Conservation (phyloP, 1,139 yeast species). For the Geotrichum citri-aurantii region DNA sequence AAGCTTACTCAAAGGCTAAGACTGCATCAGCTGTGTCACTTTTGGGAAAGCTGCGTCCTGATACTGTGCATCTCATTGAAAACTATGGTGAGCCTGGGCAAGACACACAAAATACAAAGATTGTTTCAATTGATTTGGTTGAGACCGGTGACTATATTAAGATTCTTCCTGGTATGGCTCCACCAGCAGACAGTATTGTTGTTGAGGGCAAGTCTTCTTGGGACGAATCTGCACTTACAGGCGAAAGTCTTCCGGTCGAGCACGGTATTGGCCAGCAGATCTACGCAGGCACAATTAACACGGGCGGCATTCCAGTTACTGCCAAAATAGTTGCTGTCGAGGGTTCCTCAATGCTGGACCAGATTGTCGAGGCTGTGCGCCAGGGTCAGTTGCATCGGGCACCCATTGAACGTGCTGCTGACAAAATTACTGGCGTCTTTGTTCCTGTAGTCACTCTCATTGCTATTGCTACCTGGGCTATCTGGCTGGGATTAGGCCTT, state of each 20-base stretch:
- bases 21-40: constrained; percentile 61
- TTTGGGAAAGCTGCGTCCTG: constrained; percentile 48
- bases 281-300: constrained; percentile 67
- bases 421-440: constrained; percentile 61
- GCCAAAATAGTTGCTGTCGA: constrained; percentile 57
- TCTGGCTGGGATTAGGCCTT: constrained; percentile 59
- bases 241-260: constrained; percentile 64
- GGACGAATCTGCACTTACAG: constrained; percentile 75
- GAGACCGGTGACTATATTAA: constrained; percentile 60
- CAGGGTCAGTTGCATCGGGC: constrained; percentile 71
- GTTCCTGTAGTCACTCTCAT: constrained; percentile 61
- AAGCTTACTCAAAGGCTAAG: constrained; percentile 57
- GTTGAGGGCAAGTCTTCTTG: constrained; percentile 54
- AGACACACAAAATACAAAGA: constrained; percentile 8
- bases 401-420: constrained; percentile 69
- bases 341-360: constrained; percentile 63
- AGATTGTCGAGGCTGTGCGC: constrained; percentile 62
- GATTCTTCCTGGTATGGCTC: constrained; percentile 62
- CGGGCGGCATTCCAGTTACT: constrained; percentile 49
- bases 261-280: constrained; percentile 60
- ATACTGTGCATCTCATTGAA: constrained; percentile 47
- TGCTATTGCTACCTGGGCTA: constrained; percentile 59
- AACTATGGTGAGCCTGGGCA: constrained; percentile 23
- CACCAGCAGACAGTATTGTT: constrained; percentile 64
- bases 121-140: constrained; percentile 44